A percentile compares a stretch with the other conserved stretches of the same genome.
These are phyloP conservation scores for Phytophthora capsici DNA, from an alignment of 352 stramenopile genomes.

Conservation along the genomic window DNA sequence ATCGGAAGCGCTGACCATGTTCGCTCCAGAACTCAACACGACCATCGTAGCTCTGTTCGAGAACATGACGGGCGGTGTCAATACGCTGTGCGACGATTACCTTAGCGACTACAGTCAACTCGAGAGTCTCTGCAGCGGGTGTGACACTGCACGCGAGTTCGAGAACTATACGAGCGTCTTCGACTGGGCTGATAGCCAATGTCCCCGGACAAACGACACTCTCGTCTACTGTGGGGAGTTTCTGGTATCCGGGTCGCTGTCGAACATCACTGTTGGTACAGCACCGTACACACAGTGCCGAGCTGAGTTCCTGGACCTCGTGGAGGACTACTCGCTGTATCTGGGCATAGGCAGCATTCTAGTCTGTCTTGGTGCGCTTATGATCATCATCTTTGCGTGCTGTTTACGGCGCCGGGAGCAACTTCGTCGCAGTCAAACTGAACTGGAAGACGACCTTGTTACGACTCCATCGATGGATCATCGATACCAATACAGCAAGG, in stretches of 20 bases:
- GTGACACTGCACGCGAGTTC: constrained; percentile 56
- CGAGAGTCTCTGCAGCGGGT: constrained; percentile 57
- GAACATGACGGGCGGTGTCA: constrained; percentile 55
- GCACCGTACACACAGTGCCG: constrained; percentile 61
- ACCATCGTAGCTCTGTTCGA: constrained; percentile 38
- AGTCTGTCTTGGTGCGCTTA: constrained; percentile 43
- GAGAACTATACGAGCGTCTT: constrained; percentile 77
- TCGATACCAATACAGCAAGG: constrained; percentile 38
- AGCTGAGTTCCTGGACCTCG: constrained; percentile 50
- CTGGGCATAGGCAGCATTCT: constrained; percentile 48
- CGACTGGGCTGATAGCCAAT: constrained; percentile 83
- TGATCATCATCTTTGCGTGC: constrained; percentile 55
- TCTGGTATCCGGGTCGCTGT: constrained; percentile 37
- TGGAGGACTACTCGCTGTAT: constrained; percentile 46
- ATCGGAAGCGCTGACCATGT: constrained; percentile 53
- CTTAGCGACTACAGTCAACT: constrained; percentile 43
- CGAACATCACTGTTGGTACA: constrained; percentile 40
- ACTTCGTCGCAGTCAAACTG: constrained; percentile 11
- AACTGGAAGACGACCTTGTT: constrained; percentile 19
- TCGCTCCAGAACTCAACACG: constrained; percentile 42
- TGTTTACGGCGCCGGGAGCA: constrained; percentile 45
- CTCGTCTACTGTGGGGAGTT: constrained; percentile 71
- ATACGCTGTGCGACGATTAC: constrained; percentile 61
- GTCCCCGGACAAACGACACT: constrained; percentile 58
- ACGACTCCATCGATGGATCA: constrained; percentile 26